These are phyloP conservation scores for Phytopythium sindhum DNA, from an alignment of 352 stramenopile species.

Conservation along the genomic window DNA sequence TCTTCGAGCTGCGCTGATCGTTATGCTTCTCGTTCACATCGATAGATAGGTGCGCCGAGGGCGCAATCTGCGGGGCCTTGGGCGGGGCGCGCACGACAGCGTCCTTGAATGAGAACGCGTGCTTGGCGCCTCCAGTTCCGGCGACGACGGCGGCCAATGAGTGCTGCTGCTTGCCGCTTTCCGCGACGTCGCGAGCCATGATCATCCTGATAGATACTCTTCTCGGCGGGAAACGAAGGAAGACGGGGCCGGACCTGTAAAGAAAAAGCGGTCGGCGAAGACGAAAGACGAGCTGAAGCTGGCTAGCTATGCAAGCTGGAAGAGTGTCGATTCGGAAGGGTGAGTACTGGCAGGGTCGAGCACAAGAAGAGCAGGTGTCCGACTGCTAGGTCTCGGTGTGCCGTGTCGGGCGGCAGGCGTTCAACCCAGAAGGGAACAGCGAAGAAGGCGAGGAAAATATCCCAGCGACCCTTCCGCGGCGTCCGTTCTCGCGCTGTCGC, in stretches of 20 bases:
- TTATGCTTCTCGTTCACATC: constrained; percentile 2
- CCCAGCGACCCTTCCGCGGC: constrained; percentile 6
- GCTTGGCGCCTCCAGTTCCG: constrained; percentile 8
- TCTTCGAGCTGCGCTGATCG: constrained; percentile 9
- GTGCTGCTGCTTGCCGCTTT: constrained; percentile 7
- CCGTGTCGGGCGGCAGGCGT: background rate
- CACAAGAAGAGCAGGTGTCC: background rate
- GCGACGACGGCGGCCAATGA: constrained; percentile 6
- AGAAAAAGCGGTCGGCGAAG: background rate
- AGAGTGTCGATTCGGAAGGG: background rate
- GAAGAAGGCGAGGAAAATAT: background rate
- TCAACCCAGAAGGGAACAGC: constrained; percentile 1
- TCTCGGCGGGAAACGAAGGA: background rate
- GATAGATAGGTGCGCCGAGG: background rate
- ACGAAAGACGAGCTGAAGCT: background rate
- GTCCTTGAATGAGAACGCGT: constrained; percentile 33
- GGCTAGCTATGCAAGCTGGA: background rate
- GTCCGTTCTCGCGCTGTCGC: constrained; percentile 5
- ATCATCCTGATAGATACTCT: constrained; percentile 13
- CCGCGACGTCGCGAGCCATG: constrained; percentile 11
- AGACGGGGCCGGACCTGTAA: background rate
- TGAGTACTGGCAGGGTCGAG: background rate
- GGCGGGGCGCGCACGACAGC: constrained; percentile 21
- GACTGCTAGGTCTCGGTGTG: background rate
- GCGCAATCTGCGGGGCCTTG: background rate